Evolutionary conservation across 768 basidiomycete species (phyloP), one percentile per base, ranked within the genome.

Genomic region (Dictyophora rubrovolvata): DNA sequence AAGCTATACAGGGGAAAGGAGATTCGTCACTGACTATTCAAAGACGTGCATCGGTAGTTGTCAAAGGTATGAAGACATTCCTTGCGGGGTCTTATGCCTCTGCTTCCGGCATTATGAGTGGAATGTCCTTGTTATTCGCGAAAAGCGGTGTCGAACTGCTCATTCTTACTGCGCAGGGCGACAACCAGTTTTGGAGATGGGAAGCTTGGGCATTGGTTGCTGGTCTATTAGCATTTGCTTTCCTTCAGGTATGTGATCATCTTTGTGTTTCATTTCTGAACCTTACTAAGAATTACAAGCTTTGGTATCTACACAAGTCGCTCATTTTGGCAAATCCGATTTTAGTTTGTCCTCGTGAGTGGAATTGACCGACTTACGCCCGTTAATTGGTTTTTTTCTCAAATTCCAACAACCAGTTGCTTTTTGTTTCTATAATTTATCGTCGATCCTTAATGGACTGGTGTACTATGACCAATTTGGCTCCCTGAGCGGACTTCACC

Each of bases 351-450:
- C 91, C 91, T 53, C 79, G 87, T 88, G 67, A 73, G 87, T 79
- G 10, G 23, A 28, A 55, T 53, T 50, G 16, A 16, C 51, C 50
- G 21, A 20, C 54, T 56, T 50, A 36, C 37, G 12, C 55, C 23
- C 34, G 50, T 56, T 20, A 11, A 21, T 51, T 20, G n/a, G 34
- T 11, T 21, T 57, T 21, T 59, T 51, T 23, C 55, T 20, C 22
- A 42, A 61, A 65, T 63, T 46, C 69, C n/a, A 60, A 56, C 54
- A 66, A 61, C 22, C 64, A 83, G 85, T 91, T 68, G 92, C 93
- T 5, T 97, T 95, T 72, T 95, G 92, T 70, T 91, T 93, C 70
- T 97, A 95, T 73, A 97, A 95, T 68, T 69, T 94, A 14, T 91
- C 90, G 1, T 90, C 89, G 21, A 95, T 97, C 68, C 77, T 93